These are phyloP conservation scores for Solanum rostratum DNA, from an alignment of 257 asterid genomes.

Conservation along the genomic window DNA sequence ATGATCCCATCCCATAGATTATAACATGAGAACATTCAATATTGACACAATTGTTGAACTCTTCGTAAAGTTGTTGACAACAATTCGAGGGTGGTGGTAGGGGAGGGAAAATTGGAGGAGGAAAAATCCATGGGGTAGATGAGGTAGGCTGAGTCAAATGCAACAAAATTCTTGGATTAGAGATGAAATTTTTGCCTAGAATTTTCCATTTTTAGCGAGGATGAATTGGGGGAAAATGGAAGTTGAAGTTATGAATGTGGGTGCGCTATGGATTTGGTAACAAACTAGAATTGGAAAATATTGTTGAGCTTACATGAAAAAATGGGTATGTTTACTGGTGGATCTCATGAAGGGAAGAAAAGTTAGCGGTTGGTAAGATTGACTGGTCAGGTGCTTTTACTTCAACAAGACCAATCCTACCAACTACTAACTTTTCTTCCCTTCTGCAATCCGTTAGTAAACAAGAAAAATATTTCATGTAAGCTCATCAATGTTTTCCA, in stretches of 20 bases:
- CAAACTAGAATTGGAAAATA: no score
- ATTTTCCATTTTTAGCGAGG: no score
- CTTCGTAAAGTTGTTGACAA: slow-evolving; percentile 76
- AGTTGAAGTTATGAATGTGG: no score
- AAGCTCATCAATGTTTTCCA: neutral
- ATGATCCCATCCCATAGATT: no score
- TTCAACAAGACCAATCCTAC: neutral
- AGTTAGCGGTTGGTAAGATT: neutral
- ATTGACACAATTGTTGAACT: slow-evolving; percentile 66
- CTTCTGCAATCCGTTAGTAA: neutral
- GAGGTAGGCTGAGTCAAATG: slow-evolving; percentile 43
- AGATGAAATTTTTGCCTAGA: slow-evolving; percentile 32
- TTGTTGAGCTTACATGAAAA: neutral
- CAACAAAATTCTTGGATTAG: slow-evolving; percentile 34
- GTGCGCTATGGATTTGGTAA: no score
- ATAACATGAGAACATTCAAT: no score
- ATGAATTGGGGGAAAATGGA: no score
- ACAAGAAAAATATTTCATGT: no score
- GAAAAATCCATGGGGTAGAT: slow-evolving; percentile 80
- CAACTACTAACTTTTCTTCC: neutral
- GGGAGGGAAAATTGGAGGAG: slow-evolving; percentile 7
- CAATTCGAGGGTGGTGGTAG: slow-evolving; percentile 37
- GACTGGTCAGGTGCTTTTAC: no score
- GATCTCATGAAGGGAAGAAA: neutral
- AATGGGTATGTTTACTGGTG: neutral